Conservation (phyloP, 345 rosid species). For the Citrus medica region DNA sequence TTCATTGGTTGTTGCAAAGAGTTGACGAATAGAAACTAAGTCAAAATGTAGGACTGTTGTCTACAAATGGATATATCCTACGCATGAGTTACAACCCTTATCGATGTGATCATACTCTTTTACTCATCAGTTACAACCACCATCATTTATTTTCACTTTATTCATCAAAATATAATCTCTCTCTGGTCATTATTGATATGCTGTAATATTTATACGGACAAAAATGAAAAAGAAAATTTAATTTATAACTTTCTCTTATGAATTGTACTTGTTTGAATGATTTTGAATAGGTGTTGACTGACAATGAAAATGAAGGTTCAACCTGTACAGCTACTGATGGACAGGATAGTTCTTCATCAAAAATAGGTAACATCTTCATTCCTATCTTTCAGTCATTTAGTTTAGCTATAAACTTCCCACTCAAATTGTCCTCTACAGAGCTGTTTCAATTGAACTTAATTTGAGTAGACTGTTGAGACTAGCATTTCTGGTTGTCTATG, state of each 20-base stretch:
- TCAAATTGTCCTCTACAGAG: background rate
- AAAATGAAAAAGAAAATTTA: background rate
- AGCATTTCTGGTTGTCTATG: background rate
- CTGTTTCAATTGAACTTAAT: background rate
- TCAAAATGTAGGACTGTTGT: background rate
- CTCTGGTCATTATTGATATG: background rate
- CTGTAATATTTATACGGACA: background rate
- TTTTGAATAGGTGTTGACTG: slow-evolving; percentile 35
- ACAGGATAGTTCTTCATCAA: slow-evolving; percentile 49
- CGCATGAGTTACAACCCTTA: background rate
- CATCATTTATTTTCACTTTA: background rate
- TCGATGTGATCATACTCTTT: background rate
- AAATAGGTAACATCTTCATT: slow-evolving; percentile 42
- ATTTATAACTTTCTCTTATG: background rate
- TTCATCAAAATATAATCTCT: background rate
- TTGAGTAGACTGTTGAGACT: background rate
- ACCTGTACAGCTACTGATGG: slow-evolving; percentile 32
- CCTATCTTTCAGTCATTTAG: slow-evolving; percentile 1
- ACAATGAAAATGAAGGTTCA: slow-evolving; percentile 36
- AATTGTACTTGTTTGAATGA: background rate
- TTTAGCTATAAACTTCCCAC: background rate
- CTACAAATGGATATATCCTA: background rate
- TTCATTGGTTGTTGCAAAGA: background rate
- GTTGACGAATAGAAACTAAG: background rate
- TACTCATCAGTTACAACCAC: background rate